Evolutionary conservation across 352 stramenopile species (phyloP).

Genomic region (Paralagenidium karlingii): DNA sequence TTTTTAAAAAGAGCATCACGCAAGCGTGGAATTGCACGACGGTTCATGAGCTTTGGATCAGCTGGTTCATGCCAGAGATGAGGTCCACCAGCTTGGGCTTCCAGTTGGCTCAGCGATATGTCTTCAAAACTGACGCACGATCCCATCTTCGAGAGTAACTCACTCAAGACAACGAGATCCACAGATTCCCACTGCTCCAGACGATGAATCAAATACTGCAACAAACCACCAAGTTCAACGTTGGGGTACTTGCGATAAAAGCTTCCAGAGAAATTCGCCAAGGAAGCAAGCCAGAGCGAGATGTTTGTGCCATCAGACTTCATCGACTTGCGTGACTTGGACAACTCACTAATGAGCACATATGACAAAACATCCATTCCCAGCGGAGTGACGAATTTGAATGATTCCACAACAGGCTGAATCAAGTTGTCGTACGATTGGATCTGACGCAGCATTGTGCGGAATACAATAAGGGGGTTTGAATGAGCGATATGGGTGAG

Average conservation of each 20-base stretch:
- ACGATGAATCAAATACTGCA: conserved; percentile 85
- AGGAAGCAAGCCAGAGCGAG: conserved; percentile 87
- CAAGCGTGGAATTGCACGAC: conserved; percentile 60
- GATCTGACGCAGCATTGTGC: conserved; percentile 91
- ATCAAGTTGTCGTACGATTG: conserved; percentile 97
- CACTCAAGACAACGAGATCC: conserved; percentile 78
- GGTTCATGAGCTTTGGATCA: conserved; percentile 75
- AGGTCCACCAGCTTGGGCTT: conserved; percentile 66
- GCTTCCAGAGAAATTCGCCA: conserved; percentile 89
- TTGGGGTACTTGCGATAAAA: conserved; percentile 91
- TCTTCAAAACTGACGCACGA: conserved; percentile 80
- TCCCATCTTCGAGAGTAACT: conserved; percentile 81
- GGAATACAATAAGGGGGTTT: conserved; percentile 91
- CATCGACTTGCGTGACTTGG: conserved; percentile 73
- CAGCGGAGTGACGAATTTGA: conserved; percentile 89
- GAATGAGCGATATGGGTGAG: conserved; percentile 85
- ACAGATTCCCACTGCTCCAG: conserved; percentile 78
- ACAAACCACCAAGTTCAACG: conserved; percentile 84
- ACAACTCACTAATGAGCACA: conserved; percentile 85
- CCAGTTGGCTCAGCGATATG: conserved; percentile 69
- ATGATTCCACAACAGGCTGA: conserved; percentile 91
- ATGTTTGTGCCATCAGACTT: conserved; percentile 86
- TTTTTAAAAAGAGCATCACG: conserved; percentile 78
- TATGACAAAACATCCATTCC: conserved; percentile 91
- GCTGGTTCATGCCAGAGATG: conserved; percentile 69